Evolutionary conservation across 192 early-diverging fungal genomes (phyloP).

Genomic region (Diversispora epigaea): DNA sequence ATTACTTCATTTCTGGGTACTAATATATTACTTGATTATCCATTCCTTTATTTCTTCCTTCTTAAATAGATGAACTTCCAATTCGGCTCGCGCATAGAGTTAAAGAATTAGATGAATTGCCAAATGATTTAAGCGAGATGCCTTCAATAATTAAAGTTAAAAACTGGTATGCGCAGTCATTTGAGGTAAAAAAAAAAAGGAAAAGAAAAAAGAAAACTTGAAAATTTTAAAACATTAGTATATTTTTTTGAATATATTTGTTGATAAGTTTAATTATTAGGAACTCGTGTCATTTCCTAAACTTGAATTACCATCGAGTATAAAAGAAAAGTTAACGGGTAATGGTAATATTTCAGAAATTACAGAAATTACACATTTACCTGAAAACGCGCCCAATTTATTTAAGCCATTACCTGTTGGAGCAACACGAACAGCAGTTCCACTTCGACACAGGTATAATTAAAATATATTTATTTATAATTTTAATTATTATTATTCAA

Average conservation of each 20-base stretch:
- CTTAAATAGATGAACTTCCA: conserved; percentile 74
- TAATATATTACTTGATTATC: not conserved
- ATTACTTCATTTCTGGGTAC: not conserved
- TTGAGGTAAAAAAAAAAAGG: conserved; percentile 51
- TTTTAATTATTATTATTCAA: not conserved
- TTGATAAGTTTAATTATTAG: conserved; percentile 8
- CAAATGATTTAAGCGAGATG: conserved; percentile 85
- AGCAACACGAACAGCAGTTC: conserved; percentile 35
- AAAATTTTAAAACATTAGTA: too few relatives aligned
- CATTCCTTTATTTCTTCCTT: not conserved
- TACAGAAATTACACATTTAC: conserved; percentile 46
- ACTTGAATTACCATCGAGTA: conserved; percentile 40
- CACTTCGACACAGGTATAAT: conserved; percentile 53
- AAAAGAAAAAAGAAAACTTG: not conserved
- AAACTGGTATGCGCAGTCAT: conserved; percentile 93
- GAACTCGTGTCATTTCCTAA: conserved; percentile 62
- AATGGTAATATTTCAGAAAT: conserved; percentile 23
- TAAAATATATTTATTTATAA: not conserved
- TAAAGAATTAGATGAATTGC: conserved; percentile 90
- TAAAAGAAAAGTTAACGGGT: conserved; percentile 33
- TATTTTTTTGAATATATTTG: not conserved
- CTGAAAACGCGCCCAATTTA: conserved; percentile 48
- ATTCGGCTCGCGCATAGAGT: conserved; percentile 91
- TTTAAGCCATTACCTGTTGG: conserved; percentile 33
- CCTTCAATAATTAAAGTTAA: conserved; percentile 87